A percentile compares a stretch with the other conserved stretches of the same genome.
Evolutionary conservation across 2,329 filamentous ascomycete species (phyloP).

Genomic region (Fusarium marasasianum): DNA sequence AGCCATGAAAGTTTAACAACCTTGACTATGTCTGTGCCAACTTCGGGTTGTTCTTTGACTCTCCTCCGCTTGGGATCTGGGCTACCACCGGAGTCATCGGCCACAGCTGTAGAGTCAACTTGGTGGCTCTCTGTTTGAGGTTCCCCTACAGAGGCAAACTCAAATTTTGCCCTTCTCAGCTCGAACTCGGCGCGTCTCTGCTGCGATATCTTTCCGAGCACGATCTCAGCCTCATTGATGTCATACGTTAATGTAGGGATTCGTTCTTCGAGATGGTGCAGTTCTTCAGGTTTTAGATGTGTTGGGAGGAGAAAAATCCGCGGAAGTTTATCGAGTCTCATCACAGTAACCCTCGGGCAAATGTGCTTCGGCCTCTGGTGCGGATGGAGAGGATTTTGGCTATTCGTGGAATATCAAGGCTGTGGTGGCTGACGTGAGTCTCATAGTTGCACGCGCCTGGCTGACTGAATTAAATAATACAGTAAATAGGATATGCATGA

Average conservation of each 20-base stretch:
- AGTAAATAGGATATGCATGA: background rate
- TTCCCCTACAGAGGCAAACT: constrained; percentile 55
- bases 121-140: background rate
- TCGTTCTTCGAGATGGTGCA: constrained; percentile 70
- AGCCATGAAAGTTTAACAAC: constrained; percentile 71
- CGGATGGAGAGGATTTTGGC: background rate
- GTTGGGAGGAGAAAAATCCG: constrained; percentile 78
- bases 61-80: constrained; percentile 34
- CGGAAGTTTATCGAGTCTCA: constrained; percentile 55
- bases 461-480: background rate
- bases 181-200: constrained; percentile 80
- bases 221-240: constrained; percentile 74
- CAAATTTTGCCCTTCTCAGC: constrained; percentile 72
- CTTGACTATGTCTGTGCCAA: constrained; percentile 50
- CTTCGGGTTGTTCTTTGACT: background rate
- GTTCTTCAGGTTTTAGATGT: constrained; percentile 71
- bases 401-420: background rate
- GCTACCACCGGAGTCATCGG: background rate
- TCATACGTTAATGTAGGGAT: constrained; percentile 76
- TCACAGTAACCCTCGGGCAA: constrained; percentile 13
- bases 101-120: background rate
- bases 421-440: background rate
- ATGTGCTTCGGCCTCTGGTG: background rate
- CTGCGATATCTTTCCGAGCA: constrained; percentile 77
- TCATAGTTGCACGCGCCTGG: background rate